Percentiles rank a stretch among this genome's conserved stretches.
Evolutionary conservation across 164 flowering plant species (phyloP).

Genomic region (Nelumbo lutea): DNA sequence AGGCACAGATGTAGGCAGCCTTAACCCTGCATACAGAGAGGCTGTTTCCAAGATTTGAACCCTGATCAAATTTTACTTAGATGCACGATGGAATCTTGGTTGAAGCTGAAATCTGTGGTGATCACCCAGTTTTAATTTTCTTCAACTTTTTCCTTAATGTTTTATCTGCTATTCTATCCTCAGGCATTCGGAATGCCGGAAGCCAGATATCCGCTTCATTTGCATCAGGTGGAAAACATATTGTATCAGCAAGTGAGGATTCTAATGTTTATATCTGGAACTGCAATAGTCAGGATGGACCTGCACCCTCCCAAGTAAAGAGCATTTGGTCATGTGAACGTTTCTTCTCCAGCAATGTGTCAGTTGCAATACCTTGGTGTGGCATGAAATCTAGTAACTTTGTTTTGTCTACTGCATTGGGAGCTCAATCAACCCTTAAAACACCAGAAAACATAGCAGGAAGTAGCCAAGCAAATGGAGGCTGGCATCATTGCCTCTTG

Average conservation of each 20-base stretch:
- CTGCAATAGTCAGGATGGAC: conserved; percentile 26
- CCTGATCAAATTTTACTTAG: too few species aligned
- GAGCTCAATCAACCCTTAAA: conserved; percentile 18
- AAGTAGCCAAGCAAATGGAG: conserved; percentile 12
- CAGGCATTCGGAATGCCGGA: conserved; percentile 44
- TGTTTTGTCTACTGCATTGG: conserved; percentile 15
- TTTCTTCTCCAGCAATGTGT: conserved; percentile 48
- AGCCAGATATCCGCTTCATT: conserved; percentile 61
- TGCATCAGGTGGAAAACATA: conserved; percentile 64
- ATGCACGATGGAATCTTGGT: too few species aligned
- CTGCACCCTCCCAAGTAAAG: conserved; percentile 28
- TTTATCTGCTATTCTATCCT: not conserved
- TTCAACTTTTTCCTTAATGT: not conserved
- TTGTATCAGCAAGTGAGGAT: conserved; percentile 66
- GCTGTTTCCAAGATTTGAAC: too few species aligned
- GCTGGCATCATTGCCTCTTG: conserved; percentile 10
- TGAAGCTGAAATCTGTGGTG: too few species aligned
- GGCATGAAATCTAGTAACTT: conserved; percentile 31
- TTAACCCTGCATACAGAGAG: too few species aligned
- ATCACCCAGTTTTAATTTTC: not conserved
- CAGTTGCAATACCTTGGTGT: conserved; percentile 77
- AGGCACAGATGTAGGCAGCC: too few species aligned
- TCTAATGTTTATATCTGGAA: conserved; percentile 70
- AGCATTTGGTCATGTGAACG: conserved; percentile 49
- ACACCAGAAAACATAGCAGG: conserved; percentile 5